A percentile compares a stretch with the other conserved stretches of the same genome.
Evolutionary conservation across 2,329 filamentous ascomycete species (phyloP).

Genomic region (Aspergillus fischeri): DNA sequence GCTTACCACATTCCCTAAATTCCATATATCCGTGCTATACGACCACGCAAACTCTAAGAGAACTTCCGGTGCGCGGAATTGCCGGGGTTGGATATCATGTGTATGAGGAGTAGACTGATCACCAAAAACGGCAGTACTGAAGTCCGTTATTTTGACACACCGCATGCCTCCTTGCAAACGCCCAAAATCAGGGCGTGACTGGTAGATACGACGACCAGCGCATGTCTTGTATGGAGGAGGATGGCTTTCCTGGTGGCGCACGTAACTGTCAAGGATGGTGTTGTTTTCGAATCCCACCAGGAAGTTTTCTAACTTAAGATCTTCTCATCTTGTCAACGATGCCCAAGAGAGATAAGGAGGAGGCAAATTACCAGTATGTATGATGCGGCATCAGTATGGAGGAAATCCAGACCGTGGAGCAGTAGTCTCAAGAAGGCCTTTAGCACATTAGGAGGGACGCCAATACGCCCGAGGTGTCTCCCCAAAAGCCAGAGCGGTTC

Average conservation of each 20-base stretch:
- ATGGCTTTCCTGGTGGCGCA: too few species aligned
- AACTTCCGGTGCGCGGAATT: constrained; percentile 34
- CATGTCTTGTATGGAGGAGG: too few species aligned
- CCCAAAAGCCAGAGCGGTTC: background rate
- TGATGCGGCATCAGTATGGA: background rate
- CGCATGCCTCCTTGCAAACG: too few species aligned
- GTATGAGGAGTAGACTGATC: constrained; percentile 16
- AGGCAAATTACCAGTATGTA: background rate
- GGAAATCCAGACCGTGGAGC: background rate
- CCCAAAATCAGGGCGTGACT: too few species aligned
- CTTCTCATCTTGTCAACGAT: too few species aligned
- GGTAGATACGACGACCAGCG: too few species aligned
- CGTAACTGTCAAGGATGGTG: too few species aligned
- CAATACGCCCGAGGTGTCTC: background rate
- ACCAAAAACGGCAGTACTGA: too few species aligned
- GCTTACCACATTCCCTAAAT: constrained; percentile 30
- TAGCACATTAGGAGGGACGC: background rate
- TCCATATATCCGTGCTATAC: constrained; percentile 36
- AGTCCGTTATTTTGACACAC: too few species aligned
- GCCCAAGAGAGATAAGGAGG: too few species aligned
- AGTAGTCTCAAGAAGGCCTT: background rate
- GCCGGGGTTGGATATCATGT: constrained; percentile 41
- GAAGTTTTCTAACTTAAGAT: too few species aligned
- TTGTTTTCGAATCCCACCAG: too few species aligned
- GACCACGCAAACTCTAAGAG: constrained; percentile 32